These are phyloP conservation scores for Leptographium lundbergii DNA, from an alignment of 2,329 filamentous ascomycete genomes.

Conservation along the genomic window DNA sequence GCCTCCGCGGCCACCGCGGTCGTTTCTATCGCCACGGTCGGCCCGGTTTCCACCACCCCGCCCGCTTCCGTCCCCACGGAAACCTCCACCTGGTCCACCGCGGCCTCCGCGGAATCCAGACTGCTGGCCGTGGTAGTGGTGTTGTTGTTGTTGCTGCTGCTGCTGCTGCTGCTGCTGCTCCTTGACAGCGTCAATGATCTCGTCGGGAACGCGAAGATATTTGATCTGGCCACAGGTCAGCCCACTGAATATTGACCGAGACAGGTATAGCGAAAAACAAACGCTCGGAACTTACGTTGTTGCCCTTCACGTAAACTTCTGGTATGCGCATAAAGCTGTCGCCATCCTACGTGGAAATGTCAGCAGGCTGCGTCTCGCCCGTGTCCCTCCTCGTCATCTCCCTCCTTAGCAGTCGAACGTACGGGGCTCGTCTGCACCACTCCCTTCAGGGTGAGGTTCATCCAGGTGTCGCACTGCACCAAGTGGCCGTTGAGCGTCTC, in stretches of 20 bases:
- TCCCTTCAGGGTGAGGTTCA: slow-evolving; percentile 96
- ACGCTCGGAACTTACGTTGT: slow-evolving; percentile 57
- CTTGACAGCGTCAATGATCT: slow-evolving; percentile 89
- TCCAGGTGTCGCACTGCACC: slow-evolving; percentile 97
- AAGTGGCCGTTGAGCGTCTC: slow-evolving; percentile 95
- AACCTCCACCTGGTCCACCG: slow-evolving; percentile 39
- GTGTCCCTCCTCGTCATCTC: background rate
- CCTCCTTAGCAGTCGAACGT: slow-evolving; percentile 15
- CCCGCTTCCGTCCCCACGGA: slow-evolving; percentile 42
- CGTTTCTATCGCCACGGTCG: slow-evolving; percentile 36
- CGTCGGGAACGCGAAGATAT: slow-evolving; percentile 90
- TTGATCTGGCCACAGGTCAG: slow-evolving; percentile 58
- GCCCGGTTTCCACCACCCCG: slow-evolving; percentile 35
- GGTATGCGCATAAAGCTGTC: slow-evolving; percentile 87
- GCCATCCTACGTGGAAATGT: slow-evolving; percentile 49
- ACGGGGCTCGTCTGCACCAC: slow-evolving; percentile 90
- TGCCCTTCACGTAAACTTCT: slow-evolving; percentile 93
- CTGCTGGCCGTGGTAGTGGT: slow-evolving; percentile 16
- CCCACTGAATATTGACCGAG: background rate
- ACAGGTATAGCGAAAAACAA: background rate
- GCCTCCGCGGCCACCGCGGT: slow-evolving; percentile 41
- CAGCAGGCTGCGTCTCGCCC: background rate
- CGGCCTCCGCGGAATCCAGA: slow-evolving; percentile 52
- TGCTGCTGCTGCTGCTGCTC: slow-evolving; percentile 74
- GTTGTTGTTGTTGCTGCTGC: slow-evolving; percentile 25